Base-by-base conservation (phyloP, 108 stramenopile genomes). In the Cyclotella atomus region DNA sequence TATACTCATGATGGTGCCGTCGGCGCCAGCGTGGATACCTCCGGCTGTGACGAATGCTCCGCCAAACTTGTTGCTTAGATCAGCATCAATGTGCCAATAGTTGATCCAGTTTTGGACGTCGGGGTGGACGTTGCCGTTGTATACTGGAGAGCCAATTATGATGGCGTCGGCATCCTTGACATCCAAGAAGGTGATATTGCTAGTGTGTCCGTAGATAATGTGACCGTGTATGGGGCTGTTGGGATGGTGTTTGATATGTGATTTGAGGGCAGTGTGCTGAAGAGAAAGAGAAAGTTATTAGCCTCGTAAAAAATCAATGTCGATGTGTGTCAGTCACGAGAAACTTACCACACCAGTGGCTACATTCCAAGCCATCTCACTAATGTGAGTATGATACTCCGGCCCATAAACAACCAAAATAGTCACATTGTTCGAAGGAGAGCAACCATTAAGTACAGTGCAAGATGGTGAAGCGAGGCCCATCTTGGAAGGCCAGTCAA, bases 41-140 rank as follows among this genome's bases (percentile, higher is more conserved):
- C 82, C 82, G n/a, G 76, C 82, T 7, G 72, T 73, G 72, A 68
- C 81, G 55, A 82, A 82, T 35, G 81, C 81, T 50, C 71, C 81
- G 14, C 81, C 81, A 25, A 82, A 63, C 33, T 82, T 82, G 45
- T 62, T 78, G 36, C 70, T 55, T 34, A 70, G 32, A 45, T 82
- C 74, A n/a, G 65, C 69, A 49, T 70, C 76, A 55, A 70, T 82
- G 62, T 72, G 75, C 75, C 75, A 76, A 41, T 76, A 71, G 36
- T 72, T 77, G 50, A 82, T 82, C 81, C 79, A 81, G 44, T 77
- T 65, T 38, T 72, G 75, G 45, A 82, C 46, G 19, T 76, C 75
- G 0, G 81, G 81, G 28, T 82, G 81, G 8, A 82, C 45, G 28
- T 82, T 82, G 36, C 74, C 81, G 29, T 82, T 77, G n/a, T 72